phyloP scores from a whole-genome alignment of 2,329 filamentous ascomycete genomes.

The Fusarium nygamai region DNA sequence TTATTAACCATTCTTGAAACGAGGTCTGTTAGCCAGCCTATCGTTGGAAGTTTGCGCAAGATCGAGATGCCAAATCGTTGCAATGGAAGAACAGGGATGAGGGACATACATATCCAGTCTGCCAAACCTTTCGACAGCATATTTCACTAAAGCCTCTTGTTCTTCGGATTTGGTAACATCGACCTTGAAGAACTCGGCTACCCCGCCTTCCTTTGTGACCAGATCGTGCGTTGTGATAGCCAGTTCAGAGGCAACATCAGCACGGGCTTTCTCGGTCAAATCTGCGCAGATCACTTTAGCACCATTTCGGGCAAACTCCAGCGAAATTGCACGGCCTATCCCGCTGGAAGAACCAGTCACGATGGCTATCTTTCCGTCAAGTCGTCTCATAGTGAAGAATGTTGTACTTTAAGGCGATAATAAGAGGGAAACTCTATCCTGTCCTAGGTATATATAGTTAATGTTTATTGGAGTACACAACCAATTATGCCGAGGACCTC shows the following conservation, averaged over 20 bases:
- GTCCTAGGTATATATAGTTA: background rate
- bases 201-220: background rate
- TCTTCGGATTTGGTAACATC: background rate
- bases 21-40: background rate
- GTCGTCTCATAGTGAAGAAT: background rate
- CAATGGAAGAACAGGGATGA: background rate
- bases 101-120: background rate
- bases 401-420: rapidly evolving
- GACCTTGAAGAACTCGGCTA: background rate
- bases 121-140: background rate
- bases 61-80: background rate
- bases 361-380: background rate
- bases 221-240: background rate
- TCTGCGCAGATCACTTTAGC: background rate
- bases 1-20: background rate
- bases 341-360: background rate
- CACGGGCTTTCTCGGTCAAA: background rate
- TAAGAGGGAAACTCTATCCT: background rate
- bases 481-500: background rate
- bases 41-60: background rate
- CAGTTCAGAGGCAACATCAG: background rate
- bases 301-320: background rate
- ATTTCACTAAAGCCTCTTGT: background rate
- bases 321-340: background rate
- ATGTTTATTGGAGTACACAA: background rate